Base-by-base conservation (phyloP, 73 alveolate species). In the Durusdinium trenchii region DNA sequence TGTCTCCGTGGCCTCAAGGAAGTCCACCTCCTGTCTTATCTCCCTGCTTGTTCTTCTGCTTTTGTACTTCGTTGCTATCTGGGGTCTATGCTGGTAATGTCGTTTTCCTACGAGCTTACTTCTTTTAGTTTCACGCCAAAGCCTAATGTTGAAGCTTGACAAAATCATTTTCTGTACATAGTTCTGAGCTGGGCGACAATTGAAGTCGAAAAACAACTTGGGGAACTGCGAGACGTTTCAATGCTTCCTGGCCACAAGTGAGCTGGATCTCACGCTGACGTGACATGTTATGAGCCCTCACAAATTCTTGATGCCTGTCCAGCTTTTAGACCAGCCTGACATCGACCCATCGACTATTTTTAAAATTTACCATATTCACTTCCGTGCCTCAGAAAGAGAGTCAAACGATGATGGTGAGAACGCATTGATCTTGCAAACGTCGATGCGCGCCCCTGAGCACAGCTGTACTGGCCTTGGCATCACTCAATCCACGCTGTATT, bases 351-450 rank as follows among this genome's bases (percentile, higher is more conserved):
- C 69, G 23, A 57, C 12, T 12, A 12, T 16, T 57, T 12, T 57
- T 23, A 23, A 23, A 16, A 57, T 57, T 12, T 57, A 23, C 23
- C 69, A 16, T 23, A 57, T 3, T 16, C 51, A 73, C 52, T 43
- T 14, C 38, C 42, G 87, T 61, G 69, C 91, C 91, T 81, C 69
- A 38, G 67, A 47, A 6, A 81, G 32, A 35, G 69, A 46, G 30
- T 81, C 91, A 47, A 81, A 81, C 48, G 91, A 30, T 64, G 14
- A 26, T 30, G 91, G 91, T 67, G 45, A 32, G 46, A 81, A 30
- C 71, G 35, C 5, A 47, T 81, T 81, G 69, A 81, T 46, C 32
- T 30, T 47, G 60, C 91, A 45, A 45, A 81, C 91, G 47, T 81
- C 91, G 7, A 81, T 46, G 64, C 71, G 45, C 6, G 69, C 69